These are phyloP conservation scores for Paramecium sexaurelia DNA, from an alignment of 73 alveolate genomes.

Conservation along the genomic window DNA sequence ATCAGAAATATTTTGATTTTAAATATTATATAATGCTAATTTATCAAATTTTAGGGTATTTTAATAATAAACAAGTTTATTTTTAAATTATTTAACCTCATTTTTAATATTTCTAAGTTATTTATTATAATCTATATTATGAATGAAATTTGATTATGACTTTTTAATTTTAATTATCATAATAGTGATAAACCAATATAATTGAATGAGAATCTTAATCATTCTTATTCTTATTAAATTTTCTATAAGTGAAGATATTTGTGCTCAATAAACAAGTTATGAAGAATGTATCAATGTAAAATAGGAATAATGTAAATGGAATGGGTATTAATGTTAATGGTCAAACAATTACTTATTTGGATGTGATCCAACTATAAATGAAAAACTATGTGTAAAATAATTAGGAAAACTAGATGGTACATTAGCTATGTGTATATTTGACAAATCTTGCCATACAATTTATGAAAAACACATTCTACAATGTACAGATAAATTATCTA, in stretches of 20 bases:
- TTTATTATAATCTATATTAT: no score
- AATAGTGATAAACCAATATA: no score
- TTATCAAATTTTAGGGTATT: no score
- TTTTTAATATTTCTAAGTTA: no score
- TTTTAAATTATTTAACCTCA: no score
- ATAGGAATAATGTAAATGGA: background rate
- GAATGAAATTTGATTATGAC: no score
- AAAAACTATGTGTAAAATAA: conserved; percentile 3
- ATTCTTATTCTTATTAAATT: background rate
- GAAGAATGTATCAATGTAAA: background rate
- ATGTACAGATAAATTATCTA: background rate
- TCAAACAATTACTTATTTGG: conserved; percentile 28
- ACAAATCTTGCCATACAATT: background rate
- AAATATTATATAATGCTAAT: no score
- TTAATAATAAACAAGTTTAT: no score
- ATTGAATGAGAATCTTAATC: background rate
- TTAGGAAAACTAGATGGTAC: background rate
- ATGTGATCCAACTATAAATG: conserved; percentile 10
- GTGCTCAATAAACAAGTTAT: background rate
- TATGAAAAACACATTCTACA: background rate
- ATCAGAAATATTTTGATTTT: no score
- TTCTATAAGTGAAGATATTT: background rate
- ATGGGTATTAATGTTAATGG: background rate
- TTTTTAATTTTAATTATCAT: no score
- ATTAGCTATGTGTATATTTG: background rate